Conservation (phyloP, 768 basidiomycete species). For the Suillus lakei region DNA sequence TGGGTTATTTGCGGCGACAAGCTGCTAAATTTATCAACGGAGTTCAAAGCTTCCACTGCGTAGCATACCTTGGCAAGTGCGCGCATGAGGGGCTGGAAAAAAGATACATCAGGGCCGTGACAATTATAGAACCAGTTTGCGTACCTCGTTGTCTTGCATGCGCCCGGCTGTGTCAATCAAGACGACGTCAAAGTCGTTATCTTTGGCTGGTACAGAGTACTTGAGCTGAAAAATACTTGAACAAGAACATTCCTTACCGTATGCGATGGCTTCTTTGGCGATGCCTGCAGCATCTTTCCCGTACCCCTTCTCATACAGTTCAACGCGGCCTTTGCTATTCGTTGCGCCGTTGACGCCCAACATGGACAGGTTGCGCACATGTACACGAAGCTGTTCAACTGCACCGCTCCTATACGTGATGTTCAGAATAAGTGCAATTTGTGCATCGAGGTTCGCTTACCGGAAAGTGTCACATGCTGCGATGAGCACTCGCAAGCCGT, state of each 20-base stretch:
- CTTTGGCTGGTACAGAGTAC: slow-evolving; percentile 61
- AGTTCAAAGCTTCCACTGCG: neutral
- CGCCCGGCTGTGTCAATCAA: slow-evolving; percentile 97
- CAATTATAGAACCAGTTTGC: slow-evolving; percentile 15
- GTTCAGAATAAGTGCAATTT: slow-evolving; percentile 2
- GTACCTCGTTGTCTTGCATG: slow-evolving; percentile 99
- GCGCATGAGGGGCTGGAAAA: slow-evolving; percentile 86
- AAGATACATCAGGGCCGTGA: slow-evolving; percentile 12
- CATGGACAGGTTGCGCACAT: slow-evolving; percentile 93
- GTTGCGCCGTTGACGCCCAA: slow-evolving; percentile 71
- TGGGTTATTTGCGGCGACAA: slow-evolving; percentile 91
- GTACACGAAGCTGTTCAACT: slow-evolving; percentile 96
- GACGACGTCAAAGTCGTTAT: slow-evolving; percentile 94
- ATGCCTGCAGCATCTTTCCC: slow-evolving; percentile 99
- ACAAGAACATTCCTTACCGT: slow-evolving; percentile 57
- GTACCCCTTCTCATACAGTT: slow-evolving; percentile 95
- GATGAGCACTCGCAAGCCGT: slow-evolving; percentile 89
- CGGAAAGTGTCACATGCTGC: slow-evolving; percentile 99
- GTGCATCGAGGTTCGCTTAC: slow-evolving; percentile 39
- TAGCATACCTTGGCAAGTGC: slow-evolving; percentile 86
- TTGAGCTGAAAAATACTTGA: slow-evolving; percentile 14
- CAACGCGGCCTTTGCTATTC: slow-evolving; percentile 78
- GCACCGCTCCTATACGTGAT: slow-evolving; percentile 76
- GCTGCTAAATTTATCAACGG: slow-evolving; percentile 43
- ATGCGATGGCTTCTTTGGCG: slow-evolving; percentile 90